These are phyloP conservation scores for Penium margaritaceum DNA, from an alignment of 139 green algal genomes.

Conservation along the genomic window DNA sequence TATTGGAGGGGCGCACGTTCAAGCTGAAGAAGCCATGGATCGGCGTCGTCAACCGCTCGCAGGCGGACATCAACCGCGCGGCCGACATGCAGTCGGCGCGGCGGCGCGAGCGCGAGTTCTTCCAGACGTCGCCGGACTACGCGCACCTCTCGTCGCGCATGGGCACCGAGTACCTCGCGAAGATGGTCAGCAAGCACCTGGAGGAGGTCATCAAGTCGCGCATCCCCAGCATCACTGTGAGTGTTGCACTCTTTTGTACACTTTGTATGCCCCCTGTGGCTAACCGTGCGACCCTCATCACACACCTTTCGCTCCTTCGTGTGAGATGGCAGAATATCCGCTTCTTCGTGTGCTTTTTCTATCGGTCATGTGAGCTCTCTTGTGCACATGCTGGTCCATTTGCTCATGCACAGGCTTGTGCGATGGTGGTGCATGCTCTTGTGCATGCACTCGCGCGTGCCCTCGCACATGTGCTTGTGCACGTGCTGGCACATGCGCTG, in stretches of 20 bases:
- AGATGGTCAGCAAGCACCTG: conserved; percentile 37
- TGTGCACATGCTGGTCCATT: too few relatives aligned
- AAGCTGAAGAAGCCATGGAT: conserved; percentile 42
- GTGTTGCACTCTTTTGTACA: not conserved
- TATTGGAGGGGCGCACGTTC: conserved; percentile 42
- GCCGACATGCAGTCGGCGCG: conserved; percentile 31
- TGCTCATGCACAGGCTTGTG: too few relatives aligned
- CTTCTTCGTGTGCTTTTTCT: too few relatives aligned
- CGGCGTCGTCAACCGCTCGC: conserved; percentile 54
- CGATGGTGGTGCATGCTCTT: too few relatives aligned
- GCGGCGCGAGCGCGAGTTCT: conserved; percentile 41
- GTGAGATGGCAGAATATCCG: too few relatives aligned
- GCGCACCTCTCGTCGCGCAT: conserved; percentile 11
- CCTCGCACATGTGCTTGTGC: too few relatives aligned
- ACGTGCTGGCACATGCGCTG: too few relatives aligned
- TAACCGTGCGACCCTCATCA: too few relatives aligned
- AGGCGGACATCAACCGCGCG: conserved; percentile 51
- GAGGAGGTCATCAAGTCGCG: conserved; percentile 35
- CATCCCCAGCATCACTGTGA: conserved; percentile 25
- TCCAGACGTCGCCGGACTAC: conserved; percentile 37
- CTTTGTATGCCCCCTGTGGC: too few relatives aligned
- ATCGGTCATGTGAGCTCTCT: too few relatives aligned
- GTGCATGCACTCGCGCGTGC: too few relatives aligned
- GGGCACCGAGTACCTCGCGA: conserved; percentile 42
- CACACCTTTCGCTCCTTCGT: too few relatives aligned